These are phyloP conservation scores for Didymella pomorum DNA, from an alignment of 2,329 filamentous ascomycete species.

Conservation along the genomic window DNA sequence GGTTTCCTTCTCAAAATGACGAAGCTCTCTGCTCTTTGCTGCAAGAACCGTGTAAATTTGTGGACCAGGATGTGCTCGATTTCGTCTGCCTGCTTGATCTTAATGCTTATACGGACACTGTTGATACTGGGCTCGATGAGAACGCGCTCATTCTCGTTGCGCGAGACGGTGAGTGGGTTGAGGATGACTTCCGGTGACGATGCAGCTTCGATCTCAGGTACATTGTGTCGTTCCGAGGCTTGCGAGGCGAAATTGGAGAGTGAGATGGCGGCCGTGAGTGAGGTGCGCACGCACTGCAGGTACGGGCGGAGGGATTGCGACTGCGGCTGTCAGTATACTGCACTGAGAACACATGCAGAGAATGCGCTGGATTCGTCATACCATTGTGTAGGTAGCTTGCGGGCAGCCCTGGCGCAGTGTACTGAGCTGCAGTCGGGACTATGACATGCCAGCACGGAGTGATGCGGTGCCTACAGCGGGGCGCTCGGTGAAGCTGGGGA, in stretches of 20 bases:
- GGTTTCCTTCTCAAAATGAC: slow-evolving; percentile 96
- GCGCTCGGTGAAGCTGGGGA: slow-evolving; percentile 39
- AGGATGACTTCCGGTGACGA: slow-evolving; percentile 93
- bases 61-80: slow-evolving; percentile 98
- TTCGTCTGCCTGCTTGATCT: slow-evolving; percentile 99
- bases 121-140: slow-evolving; percentile 97
- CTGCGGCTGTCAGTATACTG: slow-evolving; percentile 56
- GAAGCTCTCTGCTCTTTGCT: slow-evolving; percentile 94
- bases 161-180: slow-evolving; percentile 86
- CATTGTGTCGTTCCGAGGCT: slow-evolving; percentile 95
- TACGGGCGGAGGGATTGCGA: slow-evolving; percentile 97
- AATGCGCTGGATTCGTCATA: slow-evolving; percentile 21
- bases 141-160: slow-evolving; percentile 97
- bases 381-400: slow-evolving; percentile 40
- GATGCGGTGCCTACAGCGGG: slow-evolving; percentile 37
- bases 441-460: slow-evolving; percentile 44
- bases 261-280: slow-evolving; percentile 90
- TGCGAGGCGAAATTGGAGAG: slow-evolving; percentile 98
- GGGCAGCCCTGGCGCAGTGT: slow-evolving; percentile 29
- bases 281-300: slow-evolving; percentile 93
- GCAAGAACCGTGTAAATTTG: slow-evolving; percentile 97
- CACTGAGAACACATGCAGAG: neutral
- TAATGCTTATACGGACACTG: slow-evolving; percentile 95
- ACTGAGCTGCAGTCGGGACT: slow-evolving; percentile 33
- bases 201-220: slow-evolving; percentile 93